Evolutionary conservation across 2,329 filamentous ascomycete genomes (phyloP).

Genomic region (Raffaelea ambrosiae): DNA sequence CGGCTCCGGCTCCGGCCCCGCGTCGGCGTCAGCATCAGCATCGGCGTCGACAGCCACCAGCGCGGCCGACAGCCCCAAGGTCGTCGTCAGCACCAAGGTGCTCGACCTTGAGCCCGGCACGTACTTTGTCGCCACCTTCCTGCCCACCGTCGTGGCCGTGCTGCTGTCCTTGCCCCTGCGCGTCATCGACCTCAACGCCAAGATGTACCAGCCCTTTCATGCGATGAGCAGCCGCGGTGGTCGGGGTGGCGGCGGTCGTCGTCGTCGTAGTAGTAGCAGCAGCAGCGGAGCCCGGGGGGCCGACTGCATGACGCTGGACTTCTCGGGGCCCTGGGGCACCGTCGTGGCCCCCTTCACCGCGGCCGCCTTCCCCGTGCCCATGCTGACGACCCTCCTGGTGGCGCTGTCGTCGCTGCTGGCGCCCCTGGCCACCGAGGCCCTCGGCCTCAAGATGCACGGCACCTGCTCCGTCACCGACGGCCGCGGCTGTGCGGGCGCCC

Average conservation of each 20-base stretch:
- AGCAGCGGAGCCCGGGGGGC: slow-evolving; percentile 26
- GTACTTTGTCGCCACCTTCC: slow-evolving; percentile 32
- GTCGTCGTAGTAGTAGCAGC: no score
- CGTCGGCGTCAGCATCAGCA: neutral
- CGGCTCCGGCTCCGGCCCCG: no score
- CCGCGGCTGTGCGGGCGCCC: slow-evolving; percentile 22
- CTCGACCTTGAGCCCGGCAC: slow-evolving; percentile 17
- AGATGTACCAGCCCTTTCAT: slow-evolving; percentile 35
- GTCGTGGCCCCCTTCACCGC: slow-evolving; percentile 24
- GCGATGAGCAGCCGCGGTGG: slow-evolving; percentile 25
- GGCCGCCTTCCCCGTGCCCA: slow-evolving; percentile 25
- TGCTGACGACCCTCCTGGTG: slow-evolving; percentile 27
- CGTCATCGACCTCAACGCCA: slow-evolving; percentile 29
- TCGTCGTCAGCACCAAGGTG: slow-evolving; percentile 15
- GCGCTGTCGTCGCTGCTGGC: slow-evolving; percentile 24
- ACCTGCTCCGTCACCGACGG: slow-evolving; percentile 21
- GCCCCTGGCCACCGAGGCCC: slow-evolving; percentile 30
- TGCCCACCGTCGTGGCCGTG: slow-evolving; percentile 31
- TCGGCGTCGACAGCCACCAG: neutral
- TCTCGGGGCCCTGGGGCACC: slow-evolving; percentile 22
- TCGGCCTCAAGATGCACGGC: slow-evolving; percentile 28
- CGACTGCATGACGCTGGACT: slow-evolving; percentile 33
- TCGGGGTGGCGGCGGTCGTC: no score
- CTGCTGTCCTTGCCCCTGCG: slow-evolving; percentile 29
- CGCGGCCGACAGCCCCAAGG: neutral